These are phyloP conservation scores for Salix purpurea DNA, from an alignment of 345 rosid genomes.

Conservation along the genomic window DNA sequence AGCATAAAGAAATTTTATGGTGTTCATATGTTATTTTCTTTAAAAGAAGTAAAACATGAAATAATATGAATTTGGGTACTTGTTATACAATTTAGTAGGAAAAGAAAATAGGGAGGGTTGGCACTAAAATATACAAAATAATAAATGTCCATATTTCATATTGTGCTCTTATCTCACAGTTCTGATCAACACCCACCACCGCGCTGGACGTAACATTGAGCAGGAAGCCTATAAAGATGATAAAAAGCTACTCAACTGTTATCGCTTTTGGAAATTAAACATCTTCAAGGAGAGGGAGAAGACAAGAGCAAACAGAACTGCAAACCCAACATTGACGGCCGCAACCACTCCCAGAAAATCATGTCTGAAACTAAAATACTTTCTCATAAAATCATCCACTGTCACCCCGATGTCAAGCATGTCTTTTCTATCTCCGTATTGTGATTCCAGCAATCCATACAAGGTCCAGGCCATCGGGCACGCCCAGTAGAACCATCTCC, in stretches of 20 bases:
- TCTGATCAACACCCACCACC: too few relatives aligned
- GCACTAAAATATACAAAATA: too few relatives aligned
- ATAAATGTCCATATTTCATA: too few relatives aligned
- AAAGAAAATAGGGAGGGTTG: too few relatives aligned
- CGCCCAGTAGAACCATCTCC: conserved; percentile 29
- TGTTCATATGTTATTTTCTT: too few relatives aligned
- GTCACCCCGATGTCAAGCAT: not conserved
- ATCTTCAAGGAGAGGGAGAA: conserved; percentile 8
- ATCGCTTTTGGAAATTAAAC: conserved; percentile 22
- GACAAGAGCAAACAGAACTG: conserved; percentile 2
- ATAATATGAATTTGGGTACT: too few relatives aligned
- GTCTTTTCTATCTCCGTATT: not conserved
- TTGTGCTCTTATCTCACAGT: too few relatives aligned
- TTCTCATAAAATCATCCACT: not conserved
- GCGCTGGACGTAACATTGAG: too few relatives aligned
- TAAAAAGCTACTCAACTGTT: not conserved
- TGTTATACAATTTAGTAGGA: too few relatives aligned
- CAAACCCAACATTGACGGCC: conserved; percentile 1
- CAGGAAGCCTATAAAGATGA: too few relatives aligned
- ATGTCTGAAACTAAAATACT: conserved; percentile 13
- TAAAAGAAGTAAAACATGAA: too few relatives aligned
- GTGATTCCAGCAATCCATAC: conserved; percentile 18
- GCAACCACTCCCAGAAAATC: conserved; percentile 17
- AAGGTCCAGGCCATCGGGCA: conserved; percentile 17
- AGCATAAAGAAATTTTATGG: too few relatives aligned